Percentiles rank a stretch among this genome's conserved stretches.
phyloP scores from a whole-genome alignment of 2,329 filamentous ascomycete species.

The Pleurostoma richardsiae region DNA sequence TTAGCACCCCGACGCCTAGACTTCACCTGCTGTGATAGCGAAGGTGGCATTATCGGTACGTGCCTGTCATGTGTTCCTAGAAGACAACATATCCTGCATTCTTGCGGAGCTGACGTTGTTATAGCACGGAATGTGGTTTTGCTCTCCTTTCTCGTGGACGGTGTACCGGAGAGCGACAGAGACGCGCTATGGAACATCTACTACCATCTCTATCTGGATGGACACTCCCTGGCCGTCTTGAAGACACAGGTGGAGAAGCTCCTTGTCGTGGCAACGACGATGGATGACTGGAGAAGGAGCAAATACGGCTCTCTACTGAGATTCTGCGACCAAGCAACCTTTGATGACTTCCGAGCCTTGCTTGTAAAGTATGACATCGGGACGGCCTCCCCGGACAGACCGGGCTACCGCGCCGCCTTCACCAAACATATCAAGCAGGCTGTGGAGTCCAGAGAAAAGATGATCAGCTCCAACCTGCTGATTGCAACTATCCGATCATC shows the following conservation, averaged over 20 bases:
- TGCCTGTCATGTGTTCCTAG: too few species aligned
- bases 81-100: too few species aligned
- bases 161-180: conserved; percentile 14
- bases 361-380: too few species aligned
- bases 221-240: conserved; percentile 28
- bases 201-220: conserved; percentile 45
- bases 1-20: conserved; percentile 38
- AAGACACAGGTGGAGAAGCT: conserved; percentile 38
- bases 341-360: too few species aligned
- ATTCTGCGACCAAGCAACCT: conserved; percentile 42
- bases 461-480: too few species aligned
- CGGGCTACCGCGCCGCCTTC: too few species aligned
- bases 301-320: conserved; percentile 37
- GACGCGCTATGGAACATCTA: conserved; percentile 47
- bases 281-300: conserved; percentile 36
- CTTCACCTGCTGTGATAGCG: conserved; percentile 51
- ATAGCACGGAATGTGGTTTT: conserved; percentile 51
- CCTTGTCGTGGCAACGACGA: conserved; percentile 24
- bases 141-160: conserved; percentile 44
- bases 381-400: too few species aligned
- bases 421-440: too few species aligned
- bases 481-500: too few species aligned
- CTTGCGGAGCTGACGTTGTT: too few species aligned
- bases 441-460: too few species aligned
- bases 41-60: conserved; percentile 43